Evolutionary conservation across 2,329 filamentous ascomycete species (phyloP).

Genomic region (Fusarium agapanthi): DNA sequence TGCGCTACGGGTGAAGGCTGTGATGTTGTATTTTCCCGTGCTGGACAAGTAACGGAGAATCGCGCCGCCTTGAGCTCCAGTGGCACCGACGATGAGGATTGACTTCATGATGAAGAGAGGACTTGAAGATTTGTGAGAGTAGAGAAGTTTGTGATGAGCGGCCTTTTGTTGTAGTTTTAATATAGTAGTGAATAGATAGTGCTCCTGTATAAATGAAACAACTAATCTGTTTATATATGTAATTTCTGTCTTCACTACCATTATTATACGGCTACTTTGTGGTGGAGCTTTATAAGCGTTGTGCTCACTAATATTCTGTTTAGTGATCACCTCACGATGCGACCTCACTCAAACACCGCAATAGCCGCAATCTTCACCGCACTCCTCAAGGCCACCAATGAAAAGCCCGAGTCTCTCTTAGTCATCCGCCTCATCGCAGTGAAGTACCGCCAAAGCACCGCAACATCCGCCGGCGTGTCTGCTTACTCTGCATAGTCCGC

Average conservation of each 20-base stretch:
- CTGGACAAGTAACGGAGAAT: neutral
- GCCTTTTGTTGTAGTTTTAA: fast-evolving
- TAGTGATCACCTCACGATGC: neutral
- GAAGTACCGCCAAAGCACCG: neutral
- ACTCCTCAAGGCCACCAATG: fast-evolving
- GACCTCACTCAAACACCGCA: neutral
- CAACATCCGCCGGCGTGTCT: neutral
- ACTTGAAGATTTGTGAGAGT: fast-evolving
- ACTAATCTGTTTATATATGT: fast-evolving
- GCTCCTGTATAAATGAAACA: fast-evolving
- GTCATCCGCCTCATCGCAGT: fast-evolving
- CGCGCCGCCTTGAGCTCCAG: neutral
- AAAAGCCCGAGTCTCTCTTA: fast-evolving
- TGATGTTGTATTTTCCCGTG: neutral
- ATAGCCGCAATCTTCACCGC: neutral
- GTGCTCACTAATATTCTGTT: neutral
- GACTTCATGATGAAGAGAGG: neutral
- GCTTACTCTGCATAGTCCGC: neutral
- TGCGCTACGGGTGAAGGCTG: neutral
- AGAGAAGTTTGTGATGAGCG: no score
- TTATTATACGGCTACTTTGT: no score
- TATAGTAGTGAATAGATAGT: fast-evolving
- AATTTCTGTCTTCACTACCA: no score
- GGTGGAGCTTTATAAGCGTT: neutral
- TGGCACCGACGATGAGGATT: neutral